Evolutionary conservation across 192 early-diverging fungal species (phyloP).

Genomic region (Martensiomyces pterosporus): DNA sequence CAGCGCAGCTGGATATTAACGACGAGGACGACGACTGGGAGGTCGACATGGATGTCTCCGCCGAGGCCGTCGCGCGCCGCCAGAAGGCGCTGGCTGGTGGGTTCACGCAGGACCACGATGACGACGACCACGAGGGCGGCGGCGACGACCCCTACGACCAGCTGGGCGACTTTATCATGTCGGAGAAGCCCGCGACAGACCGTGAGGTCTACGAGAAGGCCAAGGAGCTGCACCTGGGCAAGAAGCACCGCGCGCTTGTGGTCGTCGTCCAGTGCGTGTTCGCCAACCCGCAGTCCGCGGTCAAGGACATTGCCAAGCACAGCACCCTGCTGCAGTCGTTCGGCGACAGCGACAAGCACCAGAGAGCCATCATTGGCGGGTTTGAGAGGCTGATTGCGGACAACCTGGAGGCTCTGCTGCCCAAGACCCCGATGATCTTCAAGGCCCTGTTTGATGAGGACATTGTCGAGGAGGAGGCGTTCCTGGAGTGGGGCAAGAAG

Average conservation of each 20-base stretch:
- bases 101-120: constrained; percentile 55
- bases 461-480: constrained; percentile 85
- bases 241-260: constrained; percentile 74
- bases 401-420: constrained; percentile 52
- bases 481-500: constrained; percentile 89
- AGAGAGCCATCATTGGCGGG: constrained; percentile 85
- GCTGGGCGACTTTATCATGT: constrained; percentile 72
- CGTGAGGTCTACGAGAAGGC: constrained; percentile 76
- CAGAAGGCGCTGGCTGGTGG: constrained; percentile 61
- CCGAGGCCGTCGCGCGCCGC: constrained; percentile 70
- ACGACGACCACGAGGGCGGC: constrained; percentile 54
- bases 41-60: constrained; percentile 64
- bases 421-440: constrained; percentile 72
- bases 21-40: constrained; percentile 76
- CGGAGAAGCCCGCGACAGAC: constrained; percentile 55
- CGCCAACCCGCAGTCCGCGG: constrained; percentile 49
- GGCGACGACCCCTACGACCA: constrained; percentile 63
- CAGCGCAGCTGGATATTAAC: constrained; percentile 56
- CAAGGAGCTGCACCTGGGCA: constrained; percentile 65
- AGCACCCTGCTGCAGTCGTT: constrained; percentile 70
- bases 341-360: constrained; percentile 74
- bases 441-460: constrained; percentile 90
- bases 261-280: constrained; percentile 85
- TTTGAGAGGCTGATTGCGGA: constrained; percentile 79
- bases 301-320: constrained; percentile 68